These are phyloP conservation scores for Inga oerstediana DNA, from an alignment of 306 rosid species.

Conservation along the genomic window DNA sequence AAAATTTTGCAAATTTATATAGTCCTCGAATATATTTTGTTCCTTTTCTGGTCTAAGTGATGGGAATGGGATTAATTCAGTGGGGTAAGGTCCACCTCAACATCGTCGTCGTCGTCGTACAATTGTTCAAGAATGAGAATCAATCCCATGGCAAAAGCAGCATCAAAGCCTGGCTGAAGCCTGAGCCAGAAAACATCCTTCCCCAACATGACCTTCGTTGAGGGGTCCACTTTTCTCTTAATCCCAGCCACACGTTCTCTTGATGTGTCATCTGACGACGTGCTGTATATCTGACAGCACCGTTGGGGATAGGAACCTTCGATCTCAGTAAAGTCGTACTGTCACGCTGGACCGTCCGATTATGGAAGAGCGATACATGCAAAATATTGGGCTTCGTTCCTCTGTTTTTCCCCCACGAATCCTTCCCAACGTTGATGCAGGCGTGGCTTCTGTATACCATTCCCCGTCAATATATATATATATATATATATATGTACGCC, in stretches of 20 bases:
- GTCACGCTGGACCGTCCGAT: slow-evolving; percentile 38
- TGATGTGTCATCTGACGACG: not conserved
- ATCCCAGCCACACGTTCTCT: slow-evolving; percentile 32
- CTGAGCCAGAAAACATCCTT: slow-evolving; percentile 34
- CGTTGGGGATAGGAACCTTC: slow-evolving; percentile 30
- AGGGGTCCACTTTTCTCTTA: slow-evolving; percentile 23
- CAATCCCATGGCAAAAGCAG: slow-evolving; percentile 43
- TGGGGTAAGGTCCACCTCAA: not conserved
- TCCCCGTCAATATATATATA: too few relatives aligned
- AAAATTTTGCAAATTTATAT: not conserved
- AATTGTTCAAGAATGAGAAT: slow-evolving; percentile 41
- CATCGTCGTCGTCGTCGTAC: not conserved
- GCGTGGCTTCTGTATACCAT: slow-evolving; percentile 33
- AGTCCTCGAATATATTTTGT: not conserved
- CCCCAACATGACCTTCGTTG: slow-evolving; percentile 35
- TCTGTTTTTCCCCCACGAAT: slow-evolving; percentile 28
- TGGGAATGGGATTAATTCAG: not conserved
- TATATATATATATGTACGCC: too few relatives aligned
- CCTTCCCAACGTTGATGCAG: slow-evolving; percentile 45
- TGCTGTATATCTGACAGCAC: slow-evolving; percentile 26
- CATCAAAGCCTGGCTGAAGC: slow-evolving; percentile 32
- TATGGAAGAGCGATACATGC: slow-evolving; percentile 26
- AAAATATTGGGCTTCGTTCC: slow-evolving; percentile 21
- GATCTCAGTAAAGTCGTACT: slow-evolving; percentile 26
- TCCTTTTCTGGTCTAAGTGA: not conserved